A percentile compares a stretch with the other conserved stretches of the same genome.
These are phyloP conservation scores for Trichoderma asperellum DNA, from an alignment of 2,329 filamentous ascomycete species.

Conservation along the genomic window DNA sequence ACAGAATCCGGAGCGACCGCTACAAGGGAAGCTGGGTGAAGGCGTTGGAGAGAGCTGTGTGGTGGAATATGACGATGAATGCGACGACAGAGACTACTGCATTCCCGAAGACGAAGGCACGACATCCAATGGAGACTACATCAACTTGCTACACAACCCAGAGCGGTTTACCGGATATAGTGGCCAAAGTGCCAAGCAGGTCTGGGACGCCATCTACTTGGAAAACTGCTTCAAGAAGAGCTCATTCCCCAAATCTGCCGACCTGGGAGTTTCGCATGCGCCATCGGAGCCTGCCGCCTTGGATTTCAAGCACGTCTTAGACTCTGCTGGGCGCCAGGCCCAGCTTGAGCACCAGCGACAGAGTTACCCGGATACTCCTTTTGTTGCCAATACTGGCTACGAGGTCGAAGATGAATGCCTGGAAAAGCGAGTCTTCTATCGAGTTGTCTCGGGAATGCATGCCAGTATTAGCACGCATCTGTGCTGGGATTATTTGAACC, in stretches of 20 bases:
- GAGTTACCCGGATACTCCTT: constrained; percentile 56
- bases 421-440: constrained; percentile 98
- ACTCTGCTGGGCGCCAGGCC: constrained; percentile 62
- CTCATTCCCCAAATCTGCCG: constrained; percentile 64
- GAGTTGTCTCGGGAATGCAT: constrained; percentile 96
- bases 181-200: constrained; percentile 80
- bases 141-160: constrained; percentile 89
- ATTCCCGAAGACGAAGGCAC: constrained; percentile 92
- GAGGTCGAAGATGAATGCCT: constrained; percentile 90
- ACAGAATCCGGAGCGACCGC: constrained; percentile 71
- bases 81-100: constrained; percentile 95
- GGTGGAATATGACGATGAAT: constrained; percentile 96
- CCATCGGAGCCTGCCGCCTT: constrained; percentile 58
- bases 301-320: constrained; percentile 65
- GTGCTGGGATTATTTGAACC: constrained; percentile 95
- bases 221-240: constrained; percentile 90
- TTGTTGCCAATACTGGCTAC: constrained; percentile 66
- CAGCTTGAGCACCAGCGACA: constrained; percentile 58
- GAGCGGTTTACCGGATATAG: constrained; percentile 95
- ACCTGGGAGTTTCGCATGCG: constrained; percentile 52
- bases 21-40: constrained; percentile 82
- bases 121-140: constrained; percentile 89
- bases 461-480: constrained; percentile 95
- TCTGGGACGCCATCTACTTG: constrained; percentile 95
- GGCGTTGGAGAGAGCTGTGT: constrained; percentile 94